phyloP scores from a whole-genome alignment of 2,329 filamentous ascomycete genomes.

The Arthrinium puccinioides region DNA sequence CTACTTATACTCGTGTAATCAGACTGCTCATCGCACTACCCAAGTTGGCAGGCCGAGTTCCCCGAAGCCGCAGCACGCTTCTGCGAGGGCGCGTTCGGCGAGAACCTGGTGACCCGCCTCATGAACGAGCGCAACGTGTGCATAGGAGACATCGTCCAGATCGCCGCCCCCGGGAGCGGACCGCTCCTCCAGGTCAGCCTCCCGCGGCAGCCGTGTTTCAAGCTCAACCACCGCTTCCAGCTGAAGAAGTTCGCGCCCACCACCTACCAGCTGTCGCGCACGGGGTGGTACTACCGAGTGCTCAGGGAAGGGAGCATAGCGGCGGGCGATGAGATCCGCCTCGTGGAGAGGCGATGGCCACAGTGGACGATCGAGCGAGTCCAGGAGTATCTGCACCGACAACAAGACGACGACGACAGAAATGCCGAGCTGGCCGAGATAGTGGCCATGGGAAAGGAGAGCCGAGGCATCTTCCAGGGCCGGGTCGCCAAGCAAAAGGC shows the following conservation, averaged over 20 bases:
- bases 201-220: slow-evolving; percentile 54
- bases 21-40: slow-evolving; percentile 56
- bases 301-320: slow-evolving; percentile 45
- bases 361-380: slow-evolving; percentile 56
- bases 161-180: slow-evolving; percentile 19
- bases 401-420: slow-evolving; percentile 41
- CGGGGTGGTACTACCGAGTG: slow-evolving; percentile 61
- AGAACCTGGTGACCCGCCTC: slow-evolving; percentile 51
- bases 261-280: slow-evolving; percentile 49
- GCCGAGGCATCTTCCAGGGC: slow-evolving; percentile 37
- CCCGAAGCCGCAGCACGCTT: slow-evolving; percentile 45
- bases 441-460: slow-evolving; percentile 41
- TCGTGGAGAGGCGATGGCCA: slow-evolving; percentile 48
- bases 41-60: slow-evolving; percentile 43
- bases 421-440: slow-evolving; percentile 45
- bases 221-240: slow-evolving; percentile 61
- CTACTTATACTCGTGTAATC: slow-evolving; percentile 6
- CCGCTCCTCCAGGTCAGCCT: slow-evolving; percentile 49
- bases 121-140: slow-evolving; percentile 60
- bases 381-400: slow-evolving; percentile 55
- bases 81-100: slow-evolving; percentile 52
- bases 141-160: slow-evolving; percentile 52
- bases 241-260: slow-evolving; percentile 54
- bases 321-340: slow-evolving; percentile 47
- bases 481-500: slow-evolving; percentile 41